Percentiles rank a stretch among this genome's conserved stretches.
phyloP scores from a whole-genome alignment of 306 rosid species.

The Cercis canadensis region DNA sequence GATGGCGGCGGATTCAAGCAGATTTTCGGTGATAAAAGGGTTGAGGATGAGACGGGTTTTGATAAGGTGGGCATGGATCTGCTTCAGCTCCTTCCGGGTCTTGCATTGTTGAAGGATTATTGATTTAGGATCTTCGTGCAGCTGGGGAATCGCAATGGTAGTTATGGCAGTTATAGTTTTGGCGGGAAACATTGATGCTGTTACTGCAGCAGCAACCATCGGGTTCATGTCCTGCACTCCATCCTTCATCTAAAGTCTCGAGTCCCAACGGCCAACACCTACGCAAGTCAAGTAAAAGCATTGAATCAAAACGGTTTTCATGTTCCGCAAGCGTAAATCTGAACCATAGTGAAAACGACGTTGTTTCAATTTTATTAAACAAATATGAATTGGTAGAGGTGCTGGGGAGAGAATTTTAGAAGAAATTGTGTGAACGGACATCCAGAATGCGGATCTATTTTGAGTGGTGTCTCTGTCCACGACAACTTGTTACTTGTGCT shows the following conservation, averaged over 20 bases:
- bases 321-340: too few species aligned
- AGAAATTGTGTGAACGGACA: conserved; percentile 15
- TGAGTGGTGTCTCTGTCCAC: too few species aligned
- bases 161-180: conserved; percentile 35
- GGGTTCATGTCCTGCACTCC: too few species aligned
- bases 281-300: too few species aligned
- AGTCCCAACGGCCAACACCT: too few species aligned
- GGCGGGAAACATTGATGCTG: conserved; percentile 38
- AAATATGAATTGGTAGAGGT: too few species aligned
- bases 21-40: conserved; percentile 51
- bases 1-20: conserved; percentile 66
- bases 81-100: conserved; percentile 52
- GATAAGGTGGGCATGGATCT: conserved; percentile 71
- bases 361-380: too few species aligned
- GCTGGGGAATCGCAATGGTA: conserved; percentile 37
- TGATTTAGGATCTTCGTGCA: conserved; percentile 63
- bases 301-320: too few species aligned
- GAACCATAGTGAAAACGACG: too few species aligned
- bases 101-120: conserved; percentile 57
- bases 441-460: neutral
- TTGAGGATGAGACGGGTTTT: conserved; percentile 60
- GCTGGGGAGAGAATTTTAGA: too few species aligned
- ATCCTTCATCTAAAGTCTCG: too few species aligned
- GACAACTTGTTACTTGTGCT: too few species aligned
- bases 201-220: conserved; percentile 32